Conservation (phyloP, 352 stramenopile genomes). For the Phytophthora tentaculata region DNA sequence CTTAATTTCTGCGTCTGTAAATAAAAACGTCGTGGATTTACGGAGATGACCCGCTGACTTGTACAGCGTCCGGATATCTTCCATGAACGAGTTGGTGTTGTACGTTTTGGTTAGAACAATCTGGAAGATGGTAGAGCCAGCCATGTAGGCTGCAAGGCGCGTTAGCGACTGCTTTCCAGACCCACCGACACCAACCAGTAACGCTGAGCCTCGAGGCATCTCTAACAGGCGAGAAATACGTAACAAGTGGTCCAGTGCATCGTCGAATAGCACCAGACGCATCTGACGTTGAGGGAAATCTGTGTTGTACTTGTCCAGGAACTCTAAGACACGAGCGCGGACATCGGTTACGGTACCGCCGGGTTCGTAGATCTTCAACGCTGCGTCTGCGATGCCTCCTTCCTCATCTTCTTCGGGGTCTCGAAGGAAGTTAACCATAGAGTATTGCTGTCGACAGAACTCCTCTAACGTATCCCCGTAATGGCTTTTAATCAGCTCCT, state of each 20-base stretch:
- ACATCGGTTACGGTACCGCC: conserved; percentile 94
- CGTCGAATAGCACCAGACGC: conserved; percentile 98
- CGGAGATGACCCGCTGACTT: conserved; percentile 96
- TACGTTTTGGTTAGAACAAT: conserved; percentile 99
- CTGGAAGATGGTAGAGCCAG: conserved; percentile 96
- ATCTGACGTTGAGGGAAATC: conserved; percentile 96
- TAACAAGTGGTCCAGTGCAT: conserved; percentile 96
- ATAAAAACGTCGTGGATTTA: conserved; percentile 98
- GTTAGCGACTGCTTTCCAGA: conserved; percentile 98
- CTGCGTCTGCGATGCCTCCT: conserved; percentile 92
- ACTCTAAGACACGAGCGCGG: conserved; percentile 92
- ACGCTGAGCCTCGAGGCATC: conserved; percentile 95
- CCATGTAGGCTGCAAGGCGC: conserved; percentile 96
- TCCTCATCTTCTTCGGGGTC: conserved; percentile 98
- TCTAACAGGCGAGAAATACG: conserved; percentile 96
- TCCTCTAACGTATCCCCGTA: conserved; percentile 91
- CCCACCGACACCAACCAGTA: conserved; percentile 97
- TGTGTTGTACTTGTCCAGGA: conserved; percentile 98
- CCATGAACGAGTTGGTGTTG: conserved; percentile 97
- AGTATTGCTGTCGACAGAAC: conserved; percentile 78
- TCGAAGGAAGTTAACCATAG: conserved; percentile 98
- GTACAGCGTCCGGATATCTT: conserved; percentile 97
- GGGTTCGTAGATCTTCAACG: conserved; percentile 97
- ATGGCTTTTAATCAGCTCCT: conserved; percentile 89
- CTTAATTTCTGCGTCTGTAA: conserved; percentile 99